Percentiles rank a stretch among this genome's conserved stretches.
These are phyloP conservation scores for Sclerotinia borealis DNA, from an alignment of 2,329 filamentous ascomycete genomes.

Conservation along the genomic window DNA sequence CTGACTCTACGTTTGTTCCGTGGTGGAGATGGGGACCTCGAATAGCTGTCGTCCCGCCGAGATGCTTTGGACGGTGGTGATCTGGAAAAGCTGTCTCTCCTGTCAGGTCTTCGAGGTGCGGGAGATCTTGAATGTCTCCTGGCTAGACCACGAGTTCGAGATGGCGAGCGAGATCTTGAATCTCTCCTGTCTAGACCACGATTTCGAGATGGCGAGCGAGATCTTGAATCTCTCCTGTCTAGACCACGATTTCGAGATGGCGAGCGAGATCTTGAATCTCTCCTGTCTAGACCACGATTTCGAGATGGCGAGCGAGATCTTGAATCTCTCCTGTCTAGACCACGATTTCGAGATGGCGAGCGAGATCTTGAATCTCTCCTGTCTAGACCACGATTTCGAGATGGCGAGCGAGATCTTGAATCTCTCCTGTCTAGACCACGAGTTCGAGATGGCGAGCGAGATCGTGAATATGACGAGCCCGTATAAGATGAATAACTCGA, in stretches of 20 bases:
- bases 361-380: conserved; percentile 21
- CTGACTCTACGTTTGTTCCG: conserved; percentile 17
- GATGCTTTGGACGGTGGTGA: conserved; percentile 15
- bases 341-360: conserved; percentile 12
- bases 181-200: conserved; percentile 13
- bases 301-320: conserved; percentile 18
- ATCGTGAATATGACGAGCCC: conserved; percentile 52
- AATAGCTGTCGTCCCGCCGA: conserved; percentile 20
- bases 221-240: conserved; percentile 41
- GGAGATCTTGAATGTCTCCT: conserved; percentile 18
- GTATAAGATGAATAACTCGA: conserved; percentile 76
- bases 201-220: conserved; percentile 18
- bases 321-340: conserved; percentile 14
- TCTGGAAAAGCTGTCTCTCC: conserved; percentile 15
- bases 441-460: conserved; percentile 18
- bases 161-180: conserved; percentile 14
- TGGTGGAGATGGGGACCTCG: conserved; percentile 19
- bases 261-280: conserved; percentile 39
- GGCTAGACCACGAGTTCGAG: background rate
- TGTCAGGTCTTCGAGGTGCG: conserved; percentile 4
- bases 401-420: conserved; percentile 18
- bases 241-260: conserved; percentile 13
- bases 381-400: conserved; percentile 7
- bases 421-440: conserved; percentile 12
- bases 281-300: conserved; percentile 2